Percentiles rank a stretch among this genome's conserved stretches.
phyloP scores from a whole-genome alignment of 495 filamentous ascomycete genomes.

The Aspergillus mulundensis region DNA sequence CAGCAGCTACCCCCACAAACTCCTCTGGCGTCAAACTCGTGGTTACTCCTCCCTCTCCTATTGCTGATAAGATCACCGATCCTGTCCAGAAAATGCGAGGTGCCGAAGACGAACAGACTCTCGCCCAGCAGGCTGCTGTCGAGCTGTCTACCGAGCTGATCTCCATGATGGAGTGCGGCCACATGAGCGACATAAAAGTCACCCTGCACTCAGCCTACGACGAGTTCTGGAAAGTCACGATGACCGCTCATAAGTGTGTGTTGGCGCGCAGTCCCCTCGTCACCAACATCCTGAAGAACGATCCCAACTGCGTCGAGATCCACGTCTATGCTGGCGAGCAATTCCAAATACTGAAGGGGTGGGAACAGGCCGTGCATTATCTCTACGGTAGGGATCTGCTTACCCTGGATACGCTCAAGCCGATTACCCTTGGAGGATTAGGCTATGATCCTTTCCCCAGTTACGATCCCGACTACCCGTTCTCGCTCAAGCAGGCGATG shows the following conservation, averaged over 20 bases:
- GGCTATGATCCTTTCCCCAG: slow-evolving; percentile 12
- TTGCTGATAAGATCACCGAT: background rate
- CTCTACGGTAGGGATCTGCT: slow-evolving; percentile 26
- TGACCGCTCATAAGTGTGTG: slow-evolving; percentile 19
- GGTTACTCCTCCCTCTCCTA: background rate
- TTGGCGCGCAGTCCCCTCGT: slow-evolving; percentile 20
- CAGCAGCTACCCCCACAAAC: background rate
- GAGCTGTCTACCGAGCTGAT: slow-evolving; percentile 7
- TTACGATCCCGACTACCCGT: background rate
- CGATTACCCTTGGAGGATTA: slow-evolving; percentile 7
- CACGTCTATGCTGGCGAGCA: slow-evolving; percentile 14
- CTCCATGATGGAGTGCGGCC: slow-evolving; percentile 4
- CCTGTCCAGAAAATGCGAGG: background rate
- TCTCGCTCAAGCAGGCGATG: slow-evolving; percentile 19
- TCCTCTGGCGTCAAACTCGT: background rate
- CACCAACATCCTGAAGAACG: slow-evolving; percentile 6
- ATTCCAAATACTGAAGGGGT: slow-evolving; percentile 21
- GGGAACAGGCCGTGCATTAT: slow-evolving; percentile 25
- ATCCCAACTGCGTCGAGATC: slow-evolving; percentile 6
- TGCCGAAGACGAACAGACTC: background rate
- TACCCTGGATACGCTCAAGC: slow-evolving; percentile 4
- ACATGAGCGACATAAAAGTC: slow-evolving; percentile 21
- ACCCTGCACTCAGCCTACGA: slow-evolving; percentile 14
- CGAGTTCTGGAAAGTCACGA: slow-evolving; percentile 12
- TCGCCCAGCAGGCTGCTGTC: background rate